Base-by-base conservation (phyloP, 352 stramenopile species). In the Phytophthora tubulina region DNA sequence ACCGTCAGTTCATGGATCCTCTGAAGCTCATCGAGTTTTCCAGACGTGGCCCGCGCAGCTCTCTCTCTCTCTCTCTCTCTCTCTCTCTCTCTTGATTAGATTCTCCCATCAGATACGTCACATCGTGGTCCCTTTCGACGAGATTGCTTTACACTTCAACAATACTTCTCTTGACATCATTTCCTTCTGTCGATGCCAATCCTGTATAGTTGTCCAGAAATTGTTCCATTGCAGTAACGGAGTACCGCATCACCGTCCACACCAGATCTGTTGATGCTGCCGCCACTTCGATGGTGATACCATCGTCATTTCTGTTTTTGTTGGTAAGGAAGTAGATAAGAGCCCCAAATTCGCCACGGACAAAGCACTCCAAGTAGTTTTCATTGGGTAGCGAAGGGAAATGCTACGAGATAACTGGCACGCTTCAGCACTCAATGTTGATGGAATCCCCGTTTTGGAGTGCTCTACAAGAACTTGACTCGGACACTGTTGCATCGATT, bases 251-350 rank as follows among this genome's bases (percentile, higher is more conserved):
- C 31, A 65, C 58, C 3, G 50, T 36, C 67, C 67, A 74, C 7
- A 59, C 67, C 11, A 70, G n/a, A 17, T 69, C 46, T 9, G 21
- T 36, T 21, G 67, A 51, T 6, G 10, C 8, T 27, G 44, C 67
- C n/a, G 35, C 58, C 11, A 70, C 59, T 59, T 64, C 59, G 30
- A 74, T 74, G 36, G 42, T 53, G 41, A 75, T 67, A 15, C 63
- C 41, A 38, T 75, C 62, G 8, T 17, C 50, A 2, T 8, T n/a
- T 3, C 11, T 30, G 9, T 4, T 21, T 33, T 36, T 11, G 21
- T 38, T 1, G 1, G 21, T 2, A 48, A 8, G n/a, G 35, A 75
- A 57, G 31, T 44, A 15, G 21, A 67, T 75, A 9, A 41, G 46
- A 2, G 59, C 67, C 11, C 13, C 27, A 48, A 72, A 72, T 27